Evolutionary conservation across 2,329 filamentous ascomycete genomes (phyloP), one percentile per base, ranked within the genome.

Genomic region (Cytospora schulzeri): DNA sequence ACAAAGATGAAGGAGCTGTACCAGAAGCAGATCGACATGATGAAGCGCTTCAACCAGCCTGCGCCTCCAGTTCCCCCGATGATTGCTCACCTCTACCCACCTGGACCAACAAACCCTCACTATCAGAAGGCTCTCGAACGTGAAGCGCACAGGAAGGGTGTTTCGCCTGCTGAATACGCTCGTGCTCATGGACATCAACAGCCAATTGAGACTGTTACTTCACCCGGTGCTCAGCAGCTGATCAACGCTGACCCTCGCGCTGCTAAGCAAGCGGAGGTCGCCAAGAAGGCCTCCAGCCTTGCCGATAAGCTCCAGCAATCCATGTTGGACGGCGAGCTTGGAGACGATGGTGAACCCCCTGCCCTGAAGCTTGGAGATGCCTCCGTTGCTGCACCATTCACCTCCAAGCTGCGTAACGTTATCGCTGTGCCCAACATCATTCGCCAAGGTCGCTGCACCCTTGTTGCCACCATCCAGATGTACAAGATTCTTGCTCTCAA

Each of bases 401-500:
- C 95, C 0, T 97, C 92, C 76, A 99, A 99, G 80, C 86, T 99
- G 52, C 91, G 93, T 70, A 97, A 99, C 73, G 95, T 99, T 65
- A 87, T 99, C 71, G 95, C 95, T 45, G 93, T 99, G 65, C 94
- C 95, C 60, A 99, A 99, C 80, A 99, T 99, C 72, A 95, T 99
- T 73, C 91, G 95, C 65, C 95, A 99, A 80, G 95, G 95, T 64
- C 91, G 95, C 68, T 99, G 95, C 81, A 99, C 95, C 9, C 87
- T 99, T 24, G 95, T 99, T 62, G 95, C 95, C 35, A 99, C 95
- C 0, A 98, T 99, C 69, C 95, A 99, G 82, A 99, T 99, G 94
- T 99, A 99, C 88, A 99, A 97, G 85, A 99, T 99, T 72, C 86
- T 99, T 59, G 95, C 95, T 9, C 82, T 99, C 66, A 99, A 99